Evolutionary conservation across 495 filamentous ascomycete genomes (phyloP).

Genomic region (Neurospora africana): DNA sequence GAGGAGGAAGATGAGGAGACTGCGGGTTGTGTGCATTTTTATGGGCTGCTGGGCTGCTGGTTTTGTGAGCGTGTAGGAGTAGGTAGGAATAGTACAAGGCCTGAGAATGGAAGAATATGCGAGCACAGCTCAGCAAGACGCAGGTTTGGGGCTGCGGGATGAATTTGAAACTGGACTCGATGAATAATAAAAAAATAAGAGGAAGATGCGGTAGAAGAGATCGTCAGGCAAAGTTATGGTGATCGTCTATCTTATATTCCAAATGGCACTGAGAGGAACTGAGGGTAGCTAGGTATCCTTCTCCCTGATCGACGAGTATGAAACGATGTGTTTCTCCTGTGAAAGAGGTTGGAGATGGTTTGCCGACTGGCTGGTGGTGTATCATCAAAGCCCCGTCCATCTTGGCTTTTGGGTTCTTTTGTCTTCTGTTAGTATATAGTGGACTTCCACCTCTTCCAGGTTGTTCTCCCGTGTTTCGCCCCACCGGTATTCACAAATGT

Average conservation of each 20-base stretch:
- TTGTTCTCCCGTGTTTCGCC: neutral
- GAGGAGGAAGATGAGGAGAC: slow-evolving; percentile 8
- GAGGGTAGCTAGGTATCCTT: neutral
- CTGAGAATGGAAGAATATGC: neutral
- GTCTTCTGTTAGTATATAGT: neutral
- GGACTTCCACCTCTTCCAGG: neutral
- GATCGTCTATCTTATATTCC: neutral
- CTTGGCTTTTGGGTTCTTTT: neutral
- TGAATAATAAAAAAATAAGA: too few species aligned
- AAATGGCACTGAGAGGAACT: neutral
- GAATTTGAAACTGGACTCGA: too few species aligned
- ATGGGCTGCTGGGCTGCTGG: neutral
- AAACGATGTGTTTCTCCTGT: neutral
- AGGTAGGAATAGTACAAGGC: too few species aligned
- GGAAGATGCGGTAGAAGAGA: neutral
- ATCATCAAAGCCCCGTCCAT: neutral
- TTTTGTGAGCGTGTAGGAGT: too few species aligned
- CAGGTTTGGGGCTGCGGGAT: neutral
- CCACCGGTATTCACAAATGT: neutral
- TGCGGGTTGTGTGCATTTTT: slow-evolving; percentile 6
- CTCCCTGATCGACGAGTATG: neutral
- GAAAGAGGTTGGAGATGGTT: neutral
- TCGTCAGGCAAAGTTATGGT: neutral
- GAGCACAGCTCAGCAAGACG: neutral
- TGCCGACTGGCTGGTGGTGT: neutral